phyloP scores from a whole-genome alignment of 2,329 filamentous ascomycete genomes.

The Xylaria sp. region DNA sequence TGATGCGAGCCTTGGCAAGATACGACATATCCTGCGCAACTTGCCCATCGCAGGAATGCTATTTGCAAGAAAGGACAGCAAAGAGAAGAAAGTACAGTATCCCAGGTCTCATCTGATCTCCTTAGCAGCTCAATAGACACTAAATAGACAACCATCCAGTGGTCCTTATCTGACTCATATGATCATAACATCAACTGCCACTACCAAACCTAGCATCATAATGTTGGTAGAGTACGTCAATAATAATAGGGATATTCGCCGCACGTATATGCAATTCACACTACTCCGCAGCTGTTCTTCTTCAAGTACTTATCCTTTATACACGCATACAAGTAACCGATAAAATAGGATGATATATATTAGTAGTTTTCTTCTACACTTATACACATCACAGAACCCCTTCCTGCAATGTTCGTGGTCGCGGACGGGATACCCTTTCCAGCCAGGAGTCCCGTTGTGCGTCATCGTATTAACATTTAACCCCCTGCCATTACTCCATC shows the following conservation, averaged over 20 bases:
- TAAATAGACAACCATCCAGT: too few species aligned
- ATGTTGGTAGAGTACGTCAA: not conserved
- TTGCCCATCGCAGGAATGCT: too few species aligned
- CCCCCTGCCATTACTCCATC: constrained; percentile 8
- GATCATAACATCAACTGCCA: too few species aligned
- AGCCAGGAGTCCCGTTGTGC: too few species aligned
- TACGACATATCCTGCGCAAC: too few species aligned
- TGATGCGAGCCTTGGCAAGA: too few species aligned
- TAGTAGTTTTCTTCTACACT: constrained; percentile 25
- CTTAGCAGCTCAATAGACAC: too few species aligned
- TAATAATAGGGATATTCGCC: not conserved
- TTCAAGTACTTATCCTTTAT: not conserved
- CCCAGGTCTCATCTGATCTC: too few species aligned
- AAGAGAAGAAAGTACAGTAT: too few species aligned
- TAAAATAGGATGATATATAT: constrained; percentile 23
- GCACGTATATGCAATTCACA: not conserved
- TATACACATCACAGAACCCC: constrained; percentile 12
- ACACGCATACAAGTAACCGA: not conserved
- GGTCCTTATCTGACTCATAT: too few species aligned
- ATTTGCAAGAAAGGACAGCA: too few species aligned
- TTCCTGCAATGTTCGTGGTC: not conserved
- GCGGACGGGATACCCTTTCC: not conserved
- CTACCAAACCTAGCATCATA: too few species aligned
- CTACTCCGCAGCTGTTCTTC: not conserved
- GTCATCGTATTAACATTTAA: constrained; percentile 18